Conservation (phyloP, 116 monocot genomes). For the Posidonia oceanica region DNA sequence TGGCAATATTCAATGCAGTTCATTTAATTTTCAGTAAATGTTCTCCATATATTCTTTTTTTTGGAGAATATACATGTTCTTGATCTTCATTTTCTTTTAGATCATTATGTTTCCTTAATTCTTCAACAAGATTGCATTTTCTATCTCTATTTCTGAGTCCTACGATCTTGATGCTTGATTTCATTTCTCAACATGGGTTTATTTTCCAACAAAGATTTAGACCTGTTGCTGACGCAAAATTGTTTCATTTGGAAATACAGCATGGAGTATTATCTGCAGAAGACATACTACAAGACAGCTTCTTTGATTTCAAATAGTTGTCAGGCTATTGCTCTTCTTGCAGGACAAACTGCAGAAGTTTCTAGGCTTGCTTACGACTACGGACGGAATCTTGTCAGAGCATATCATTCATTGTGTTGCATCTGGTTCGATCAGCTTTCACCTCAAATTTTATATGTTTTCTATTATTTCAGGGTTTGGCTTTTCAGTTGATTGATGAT, state of each 20-base stretch:
- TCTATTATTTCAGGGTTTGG: conserved; percentile 51
- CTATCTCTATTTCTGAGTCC: too few relatives aligned
- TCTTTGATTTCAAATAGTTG: conserved; percentile 92
- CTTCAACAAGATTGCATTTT: too few relatives aligned
- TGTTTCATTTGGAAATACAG: conserved; percentile 31
- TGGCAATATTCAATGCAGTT: too few relatives aligned
- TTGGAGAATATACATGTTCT: too few relatives aligned
- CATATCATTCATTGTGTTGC: background rate
- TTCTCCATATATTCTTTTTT: too few relatives aligned
- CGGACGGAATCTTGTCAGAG: conserved; percentile 81
- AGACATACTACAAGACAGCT: conserved; percentile 94
- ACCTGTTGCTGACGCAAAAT: conserved; percentile 1
- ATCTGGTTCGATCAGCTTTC: background rate
- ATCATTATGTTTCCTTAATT: too few relatives aligned
- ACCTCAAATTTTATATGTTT: background rate
- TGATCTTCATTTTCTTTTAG: too few relatives aligned
- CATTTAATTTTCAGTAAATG: too few relatives aligned
- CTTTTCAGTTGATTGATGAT: conserved; percentile 94
- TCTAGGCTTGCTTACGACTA: conserved; percentile 72
- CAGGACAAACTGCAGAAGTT: conserved; percentile 84
- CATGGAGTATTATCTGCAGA: conserved; percentile 96
- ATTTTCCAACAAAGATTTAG: background rate
- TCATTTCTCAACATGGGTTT: background rate
- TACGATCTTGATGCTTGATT: too few relatives aligned
- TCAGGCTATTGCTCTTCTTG: conserved; percentile 83